A percentile compares a stretch with the other conserved stretches of the same genome.
Conservation (phyloP, 2,329 filamentous ascomycete genomes). For the Arthroderma sp. region DNA sequence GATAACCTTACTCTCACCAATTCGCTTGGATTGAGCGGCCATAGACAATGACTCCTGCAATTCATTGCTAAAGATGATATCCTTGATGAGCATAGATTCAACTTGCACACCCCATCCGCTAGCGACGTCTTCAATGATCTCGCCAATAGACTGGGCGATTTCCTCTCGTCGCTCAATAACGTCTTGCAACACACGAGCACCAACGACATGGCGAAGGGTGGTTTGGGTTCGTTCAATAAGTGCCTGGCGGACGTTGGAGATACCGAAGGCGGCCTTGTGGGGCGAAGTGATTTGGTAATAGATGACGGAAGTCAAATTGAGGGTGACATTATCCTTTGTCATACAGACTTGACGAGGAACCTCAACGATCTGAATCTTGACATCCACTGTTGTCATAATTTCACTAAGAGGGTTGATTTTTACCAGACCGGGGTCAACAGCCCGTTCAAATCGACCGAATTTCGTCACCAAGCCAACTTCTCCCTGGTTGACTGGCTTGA, state of each 20-base stretch:
- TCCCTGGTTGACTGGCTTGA: constrained; percentile 82
- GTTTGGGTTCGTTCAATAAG: constrained; percentile 96
- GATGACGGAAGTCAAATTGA: constrained; percentile 90
- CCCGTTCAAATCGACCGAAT: constrained; percentile 86
- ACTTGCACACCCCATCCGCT: constrained; percentile 89
- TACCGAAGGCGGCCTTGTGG: constrained; percentile 94
- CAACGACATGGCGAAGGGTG: constrained; percentile 90
- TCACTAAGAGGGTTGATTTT: constrained; percentile 96
- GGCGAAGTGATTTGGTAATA: constrained; percentile 96
- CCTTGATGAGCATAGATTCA: constrained; percentile 98
- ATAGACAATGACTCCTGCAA: constrained; percentile 93
- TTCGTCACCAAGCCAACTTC: constrained; percentile 92
- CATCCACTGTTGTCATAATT: constrained; percentile 78
- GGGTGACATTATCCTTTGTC: constrained; percentile 97
- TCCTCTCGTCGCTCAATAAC: constrained; percentile 98
- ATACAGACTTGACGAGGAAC: constrained; percentile 95
- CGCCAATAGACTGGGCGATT: constrained; percentile 83
- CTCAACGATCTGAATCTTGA: constrained; percentile 97
- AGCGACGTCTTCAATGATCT: constrained; percentile 95
- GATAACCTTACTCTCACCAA: constrained; percentile 97
- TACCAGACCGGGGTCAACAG: constrained; percentile 90
- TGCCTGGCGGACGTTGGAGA: constrained; percentile 88
- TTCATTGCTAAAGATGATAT: constrained; percentile 93
- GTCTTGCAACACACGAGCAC: constrained; percentile 88
- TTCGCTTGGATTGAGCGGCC: constrained; percentile 96